Conservation (phyloP, 371 early-diverging fungal species). For the Basidiobolus meristosporus region DNA sequence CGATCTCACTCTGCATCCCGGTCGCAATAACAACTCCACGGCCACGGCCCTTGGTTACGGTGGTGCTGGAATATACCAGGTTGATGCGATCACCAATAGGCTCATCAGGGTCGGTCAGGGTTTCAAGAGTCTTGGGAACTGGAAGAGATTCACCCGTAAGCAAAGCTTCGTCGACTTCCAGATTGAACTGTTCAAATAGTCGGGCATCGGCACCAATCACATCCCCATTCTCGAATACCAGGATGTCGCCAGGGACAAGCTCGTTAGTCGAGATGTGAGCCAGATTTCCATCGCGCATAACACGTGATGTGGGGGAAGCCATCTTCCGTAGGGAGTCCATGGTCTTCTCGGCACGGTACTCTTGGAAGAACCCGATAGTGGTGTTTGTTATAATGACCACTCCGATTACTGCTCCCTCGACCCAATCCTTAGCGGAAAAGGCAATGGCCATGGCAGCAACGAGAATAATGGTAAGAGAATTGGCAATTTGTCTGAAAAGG, state of each 20-base stretch:
- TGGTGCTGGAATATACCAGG: constrained; percentile 31
- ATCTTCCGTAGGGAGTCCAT: constrained; percentile 67
- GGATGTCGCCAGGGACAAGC: constrained; percentile 74
- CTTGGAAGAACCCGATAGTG: constrained; percentile 69
- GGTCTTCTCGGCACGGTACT: constrained; percentile 74
- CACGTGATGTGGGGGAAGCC: constrained; percentile 52
- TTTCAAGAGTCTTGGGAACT: constrained; percentile 28
- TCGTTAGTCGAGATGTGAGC: constrained; percentile 37
- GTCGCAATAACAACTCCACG: constrained; percentile 39
- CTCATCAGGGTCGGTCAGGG: constrained; percentile 15
- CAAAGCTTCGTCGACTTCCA: constrained; percentile 70
- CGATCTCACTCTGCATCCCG: constrained; percentile 82
- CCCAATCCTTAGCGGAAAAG: constrained; percentile 30
- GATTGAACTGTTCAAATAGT: constrained; percentile 56
- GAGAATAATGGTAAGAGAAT: constrained; percentile 69
- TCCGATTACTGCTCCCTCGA: constrained; percentile 44
- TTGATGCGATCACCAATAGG: constrained; percentile 39
- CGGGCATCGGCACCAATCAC: constrained; percentile 76
- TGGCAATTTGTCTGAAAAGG: constrained; percentile 55
- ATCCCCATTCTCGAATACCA: constrained; percentile 71
- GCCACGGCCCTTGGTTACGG: constrained; percentile 39
- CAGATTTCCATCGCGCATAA: constrained; percentile 58
- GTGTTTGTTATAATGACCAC: constrained; percentile 59
- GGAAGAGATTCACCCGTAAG: constrained; percentile 74
- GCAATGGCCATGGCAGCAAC: constrained; percentile 39